phyloP scores from a whole-genome alignment of 169 alveolate species.

The Plasmodium malariae region DNA sequence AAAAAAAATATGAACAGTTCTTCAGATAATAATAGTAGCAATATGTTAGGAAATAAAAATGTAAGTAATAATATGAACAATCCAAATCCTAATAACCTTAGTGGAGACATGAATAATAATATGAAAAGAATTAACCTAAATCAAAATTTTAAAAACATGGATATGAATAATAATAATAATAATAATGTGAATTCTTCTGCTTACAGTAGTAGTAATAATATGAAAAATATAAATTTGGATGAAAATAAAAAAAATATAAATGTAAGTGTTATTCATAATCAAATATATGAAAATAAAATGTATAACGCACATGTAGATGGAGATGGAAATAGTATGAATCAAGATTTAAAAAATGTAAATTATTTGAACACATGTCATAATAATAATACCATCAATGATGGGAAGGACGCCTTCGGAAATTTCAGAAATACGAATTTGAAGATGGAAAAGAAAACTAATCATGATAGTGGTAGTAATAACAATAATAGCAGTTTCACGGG shows the following conservation, averaged over 20 bases:
- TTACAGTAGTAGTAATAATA: neutral
- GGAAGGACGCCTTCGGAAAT: slow-evolving; percentile 8
- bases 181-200: neutral
- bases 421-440: slow-evolving; percentile 23
- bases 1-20: slow-evolving; percentile 34
- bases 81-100: neutral
- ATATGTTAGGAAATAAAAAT: neutral
- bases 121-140: slow-evolving; percentile 3
- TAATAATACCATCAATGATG: slow-evolving; percentile 2
- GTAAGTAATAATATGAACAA: slow-evolving; percentile 3
- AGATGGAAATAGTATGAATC: neutral
- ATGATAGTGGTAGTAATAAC: neutral
- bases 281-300: slow-evolving; percentile 23
- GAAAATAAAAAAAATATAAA: slow-evolving; percentile 30
- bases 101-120: neutral
- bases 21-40: slow-evolving; percentile 17
- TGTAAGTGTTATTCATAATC: slow-evolving; percentile 33
- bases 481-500: neutral
- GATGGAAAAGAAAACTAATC: slow-evolving; percentile 31
- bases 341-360: neutral
- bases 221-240: slow-evolving; percentile 2
- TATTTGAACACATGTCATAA: slow-evolving; percentile 2
- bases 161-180: slow-evolving; percentile 16
- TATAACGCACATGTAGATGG: neutral
- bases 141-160: slow-evolving; percentile 19